Evolutionary conservation across 352 stramenopile genomes (phyloP).

Genomic region (Phytophthora tubulina): DNA sequence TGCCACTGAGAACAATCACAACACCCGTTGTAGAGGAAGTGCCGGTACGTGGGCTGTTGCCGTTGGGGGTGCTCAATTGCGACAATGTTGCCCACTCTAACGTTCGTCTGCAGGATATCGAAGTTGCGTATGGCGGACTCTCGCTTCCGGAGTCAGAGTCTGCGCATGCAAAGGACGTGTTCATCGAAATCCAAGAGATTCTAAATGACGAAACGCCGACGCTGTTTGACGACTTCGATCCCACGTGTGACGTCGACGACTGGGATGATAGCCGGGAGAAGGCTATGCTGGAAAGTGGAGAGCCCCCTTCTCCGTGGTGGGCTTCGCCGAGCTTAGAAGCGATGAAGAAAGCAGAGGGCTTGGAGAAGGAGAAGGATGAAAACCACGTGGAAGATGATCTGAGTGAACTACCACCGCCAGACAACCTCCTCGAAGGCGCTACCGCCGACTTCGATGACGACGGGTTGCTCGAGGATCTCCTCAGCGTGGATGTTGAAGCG

Average conservation of each 20-base stretch:
- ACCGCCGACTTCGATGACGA: constrained; percentile 43
- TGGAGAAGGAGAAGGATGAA: constrained; percentile 9
- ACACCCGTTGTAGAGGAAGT: constrained; percentile 40
- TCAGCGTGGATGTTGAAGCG: constrained; percentile 66
- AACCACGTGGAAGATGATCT: constrained; percentile 32
- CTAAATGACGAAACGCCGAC: constrained; percentile 55
- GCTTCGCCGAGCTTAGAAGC: constrained; percentile 28
- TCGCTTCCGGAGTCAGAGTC: constrained; percentile 43
- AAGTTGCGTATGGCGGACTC: constrained; percentile 77
- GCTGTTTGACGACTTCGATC: constrained; percentile 59
- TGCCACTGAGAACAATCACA: constrained; percentile 20
- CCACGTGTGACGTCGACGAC: constrained; percentile 14
- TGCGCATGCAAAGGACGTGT: constrained; percentile 55
- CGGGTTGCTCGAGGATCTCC: constrained; percentile 59
- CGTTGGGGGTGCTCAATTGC: not conserved
- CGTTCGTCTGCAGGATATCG: constrained; percentile 62
- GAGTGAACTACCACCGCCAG: constrained; percentile 50
- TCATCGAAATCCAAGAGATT: constrained; percentile 60
- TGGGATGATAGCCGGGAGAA: constrained; percentile 57
- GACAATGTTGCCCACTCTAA: constrained; percentile 2
- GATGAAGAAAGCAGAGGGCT: constrained; percentile 6
- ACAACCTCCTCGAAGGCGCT: constrained; percentile 46
- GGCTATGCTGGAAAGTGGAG: constrained; percentile 50
- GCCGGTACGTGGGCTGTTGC: constrained; percentile 39
- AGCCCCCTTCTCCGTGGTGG: constrained; percentile 65